Evolutionary conservation across 371 early-diverging fungal species (phyloP), one percentile per base, ranked within the genome.

Genomic region (Zopfochytrium polystomum): DNA sequence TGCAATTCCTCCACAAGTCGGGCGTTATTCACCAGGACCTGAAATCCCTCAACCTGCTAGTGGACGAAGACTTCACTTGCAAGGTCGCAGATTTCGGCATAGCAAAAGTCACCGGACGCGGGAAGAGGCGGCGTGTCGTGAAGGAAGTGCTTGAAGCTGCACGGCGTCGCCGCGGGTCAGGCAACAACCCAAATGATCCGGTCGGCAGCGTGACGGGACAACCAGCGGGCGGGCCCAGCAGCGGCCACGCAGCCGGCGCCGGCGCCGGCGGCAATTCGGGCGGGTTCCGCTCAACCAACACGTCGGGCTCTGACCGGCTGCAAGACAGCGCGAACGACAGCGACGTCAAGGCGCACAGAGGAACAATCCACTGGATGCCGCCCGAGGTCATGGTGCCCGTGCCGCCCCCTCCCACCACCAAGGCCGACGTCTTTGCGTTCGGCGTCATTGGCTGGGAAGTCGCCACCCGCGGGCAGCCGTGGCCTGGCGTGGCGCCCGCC

Each of bases 281-380:
- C n/a, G n/a, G n/a, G n/a, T n/a, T n/a, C n/a, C n/a, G n/a, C n/a
- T n/a, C n/a, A n/a, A n/a, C n/a, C n/a, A n/a, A n/a, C n/a, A n/a
- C n/a, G n/a, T n/a, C n/a, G n/a, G n/a, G n/a, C n/a, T n/a, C n/a
- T n/a, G n/a, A n/a, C n/a, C n/a, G n/a, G n/a, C n/a, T n/a, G n/a
- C n/a, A n/a, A n/a, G 42, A 42, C 11, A 42, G 13, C n/a, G 42
- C 11, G 42, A 42, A 42, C n/a, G 42, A 42, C 11, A 13, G 13
- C 13, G n/a, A 42, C 11, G n/a, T n/a, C n/a, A n/a, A 11, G 4
- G 61, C 30, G 3, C 61, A 54, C 9, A 57, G 56, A 22, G 56
- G 63, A n/a, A 63, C 63, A 22, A 7, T 63, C 13, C 63, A 63
- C 44, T 63, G 63, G 63, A 56, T 56, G 57, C 22, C 56, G 11